phyloP scores from a whole-genome alignment of 2,329 filamentous ascomycete genomes.

The Neonectria sp. region DNA sequence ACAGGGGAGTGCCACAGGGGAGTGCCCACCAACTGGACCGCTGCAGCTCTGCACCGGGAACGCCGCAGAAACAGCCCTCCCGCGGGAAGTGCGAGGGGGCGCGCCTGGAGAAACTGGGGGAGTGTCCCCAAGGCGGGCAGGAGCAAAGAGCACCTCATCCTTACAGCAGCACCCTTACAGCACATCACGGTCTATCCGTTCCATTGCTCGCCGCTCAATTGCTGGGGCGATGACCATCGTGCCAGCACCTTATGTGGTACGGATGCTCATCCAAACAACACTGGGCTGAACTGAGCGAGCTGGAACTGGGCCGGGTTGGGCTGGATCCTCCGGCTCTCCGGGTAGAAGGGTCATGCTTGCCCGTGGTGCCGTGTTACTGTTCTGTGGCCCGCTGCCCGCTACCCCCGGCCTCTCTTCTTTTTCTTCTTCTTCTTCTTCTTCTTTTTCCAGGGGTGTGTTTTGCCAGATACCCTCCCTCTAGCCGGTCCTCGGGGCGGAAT shows the following conservation, averaged over 20 bases:
- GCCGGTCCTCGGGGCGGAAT: background rate
- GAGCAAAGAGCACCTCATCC: background rate
- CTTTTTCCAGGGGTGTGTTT: slow-evolving; percentile 6
- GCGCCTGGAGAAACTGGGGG: slow-evolving; percentile 5
- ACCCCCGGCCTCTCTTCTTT: background rate
- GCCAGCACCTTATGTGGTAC: background rate
- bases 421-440: background rate
- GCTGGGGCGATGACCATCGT: background rate
- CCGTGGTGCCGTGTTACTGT: background rate
- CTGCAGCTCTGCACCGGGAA: background rate
- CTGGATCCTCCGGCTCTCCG: slow-evolving; percentile 10
- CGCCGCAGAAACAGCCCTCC: too few species aligned
- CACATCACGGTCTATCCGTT: background rate
- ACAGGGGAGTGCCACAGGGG: background rate
- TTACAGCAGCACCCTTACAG: background rate
- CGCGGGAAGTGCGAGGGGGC: background rate
- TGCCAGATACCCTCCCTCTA: slow-evolving; percentile 10
- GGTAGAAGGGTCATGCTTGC: slow-evolving; percentile 5
- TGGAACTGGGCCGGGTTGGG: slow-evolving; percentile 21
- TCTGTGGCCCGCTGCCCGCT: background rate
- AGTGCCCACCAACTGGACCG: background rate
- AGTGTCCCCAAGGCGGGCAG: slow-evolving; percentile 1
- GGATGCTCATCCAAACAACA: background rate
- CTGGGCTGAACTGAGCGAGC: background rate
- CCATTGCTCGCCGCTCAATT: background rate